These are phyloP conservation scores for Prototheca cutis DNA, from an alignment of 163 green algal genomes.

Conservation along the genomic window DNA sequence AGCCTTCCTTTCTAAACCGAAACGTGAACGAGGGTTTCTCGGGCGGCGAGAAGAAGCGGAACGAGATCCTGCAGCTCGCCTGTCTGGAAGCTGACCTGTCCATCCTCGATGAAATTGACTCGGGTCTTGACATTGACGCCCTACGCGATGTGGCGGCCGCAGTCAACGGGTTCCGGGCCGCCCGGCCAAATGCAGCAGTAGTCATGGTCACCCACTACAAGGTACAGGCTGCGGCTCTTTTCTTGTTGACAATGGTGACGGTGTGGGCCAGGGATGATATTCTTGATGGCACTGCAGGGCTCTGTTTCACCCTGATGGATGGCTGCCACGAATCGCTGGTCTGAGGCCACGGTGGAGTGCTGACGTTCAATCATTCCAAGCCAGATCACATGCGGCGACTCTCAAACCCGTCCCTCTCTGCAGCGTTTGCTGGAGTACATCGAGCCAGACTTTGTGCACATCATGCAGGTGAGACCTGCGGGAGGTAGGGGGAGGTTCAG, in stretches of 20 bases:
- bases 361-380: neutral
- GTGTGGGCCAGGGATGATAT: too few relatives aligned
- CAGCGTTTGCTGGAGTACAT: conserved; percentile 91
- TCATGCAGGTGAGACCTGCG: conserved; percentile 84
- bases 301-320: too few relatives aligned
- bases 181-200: conserved; percentile 52
- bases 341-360: too few relatives aligned
- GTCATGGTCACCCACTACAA: conserved; percentile 99
- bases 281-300: too few relatives aligned
- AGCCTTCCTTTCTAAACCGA: conserved; percentile 88
- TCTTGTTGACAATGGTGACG: too few relatives aligned
- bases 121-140: conserved; percentile 95
- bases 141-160: conserved; percentile 81
- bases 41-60: conserved; percentile 99
- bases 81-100: conserved; percentile 87
- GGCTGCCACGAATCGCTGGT: too few relatives aligned
- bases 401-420: neutral
- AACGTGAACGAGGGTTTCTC: conserved; percentile 99
- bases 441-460: conserved; percentile 82
- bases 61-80: conserved; percentile 89
- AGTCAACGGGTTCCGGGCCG: conserved; percentile 77
- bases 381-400: too few relatives aligned
- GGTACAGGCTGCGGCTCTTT: too few relatives aligned
- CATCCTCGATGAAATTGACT: conserved; percentile 99
- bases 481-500: too few relatives aligned